These are phyloP conservation scores for Blastobotrys serpentis DNA, from an alignment of 1,139 yeast genomes.

Conservation along the genomic window DNA sequence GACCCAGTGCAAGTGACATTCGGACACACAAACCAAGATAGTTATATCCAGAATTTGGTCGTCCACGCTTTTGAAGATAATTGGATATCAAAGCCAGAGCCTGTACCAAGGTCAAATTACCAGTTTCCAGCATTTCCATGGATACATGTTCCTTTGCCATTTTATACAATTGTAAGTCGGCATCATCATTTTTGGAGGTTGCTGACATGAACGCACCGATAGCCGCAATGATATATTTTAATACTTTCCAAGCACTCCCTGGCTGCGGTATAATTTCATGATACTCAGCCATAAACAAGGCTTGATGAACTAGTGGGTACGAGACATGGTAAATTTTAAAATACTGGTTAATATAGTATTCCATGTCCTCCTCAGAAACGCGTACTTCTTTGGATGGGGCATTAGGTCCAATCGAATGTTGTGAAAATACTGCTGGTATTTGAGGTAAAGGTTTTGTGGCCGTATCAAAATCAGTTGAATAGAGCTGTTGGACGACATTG, in stretches of 20 bases:
- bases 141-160: neutral
- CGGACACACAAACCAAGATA: conserved; percentile 5
- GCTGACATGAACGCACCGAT: conserved; percentile 9
- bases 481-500: neutral
- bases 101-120: conserved; percentile 4
- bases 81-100: conserved; percentile 5
- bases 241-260: conserved; percentile 1
- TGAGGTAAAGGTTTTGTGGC: neutral
- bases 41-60: conserved; percentile 6
- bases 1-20: conserved; percentile 6
- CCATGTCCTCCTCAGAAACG: neutral
- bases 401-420: neutral
- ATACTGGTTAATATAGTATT: neutral
- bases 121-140: conserved; percentile 7
- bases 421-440: neutral
- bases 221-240: conserved; percentile 4
- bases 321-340: conserved; percentile 5
- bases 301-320: conserved; percentile 6
- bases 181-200: neutral
- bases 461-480: neutral
- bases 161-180: neutral
- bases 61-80: conserved; percentile 1
- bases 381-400: neutral
- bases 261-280: conserved; percentile 1
- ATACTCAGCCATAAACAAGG: conserved; percentile 8